Percentiles rank a stretch among this genome's conserved stretches.
These are phyloP conservation scores for Golubevia pallescens DNA, from an alignment of 1,284 basidiomycete species.

Conservation along the genomic window DNA sequence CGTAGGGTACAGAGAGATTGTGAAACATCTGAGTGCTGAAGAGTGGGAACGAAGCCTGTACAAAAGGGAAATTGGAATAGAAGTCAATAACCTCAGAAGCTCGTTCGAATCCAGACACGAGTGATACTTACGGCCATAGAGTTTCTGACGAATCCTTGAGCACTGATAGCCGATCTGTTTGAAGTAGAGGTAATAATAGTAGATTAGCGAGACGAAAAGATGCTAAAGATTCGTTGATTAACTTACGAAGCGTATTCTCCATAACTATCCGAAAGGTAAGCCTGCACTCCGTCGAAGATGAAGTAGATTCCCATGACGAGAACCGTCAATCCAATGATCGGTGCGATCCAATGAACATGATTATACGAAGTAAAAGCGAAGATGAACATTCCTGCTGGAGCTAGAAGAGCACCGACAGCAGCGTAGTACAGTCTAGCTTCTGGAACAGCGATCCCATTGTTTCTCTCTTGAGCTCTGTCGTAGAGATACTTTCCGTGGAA, in stretches of 20 bases:
- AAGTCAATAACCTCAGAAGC: too few species aligned
- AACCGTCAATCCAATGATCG: constrained; percentile 37
- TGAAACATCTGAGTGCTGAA: constrained; percentile 47
- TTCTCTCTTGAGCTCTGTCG: constrained; percentile 27
- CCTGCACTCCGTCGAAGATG: constrained; percentile 42
- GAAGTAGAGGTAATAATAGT: too few species aligned
- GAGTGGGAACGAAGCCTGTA: constrained; percentile 21
- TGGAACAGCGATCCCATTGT: constrained; percentile 38
- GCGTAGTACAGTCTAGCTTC: constrained; percentile 46
- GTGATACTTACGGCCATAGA: constrained; percentile 28
- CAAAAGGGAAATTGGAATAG: not conserved
- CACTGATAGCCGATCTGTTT: too few species aligned
- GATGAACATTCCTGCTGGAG: constrained; percentile 43
- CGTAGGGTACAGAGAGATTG: constrained; percentile 31
- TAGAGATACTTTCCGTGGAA: constrained; percentile 38
- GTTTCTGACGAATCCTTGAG: constrained; percentile 43
- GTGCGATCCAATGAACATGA: constrained; percentile 46
- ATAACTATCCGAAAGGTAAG: constrained; percentile 32
- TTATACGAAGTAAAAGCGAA: constrained; percentile 40
- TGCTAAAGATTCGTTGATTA: too few species aligned
- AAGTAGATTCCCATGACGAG: constrained; percentile 46
- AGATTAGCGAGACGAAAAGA: too few species aligned
- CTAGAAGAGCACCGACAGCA: constrained; percentile 30
- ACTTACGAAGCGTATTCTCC: constrained; percentile 34
- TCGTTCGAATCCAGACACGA: too few species aligned